Percentiles rank a stretch among this genome's conserved stretches.
These are phyloP conservation scores for Aspergillus flavus DNA, from an alignment of 2,329 filamentous ascomycete genomes.

Conservation along the genomic window DNA sequence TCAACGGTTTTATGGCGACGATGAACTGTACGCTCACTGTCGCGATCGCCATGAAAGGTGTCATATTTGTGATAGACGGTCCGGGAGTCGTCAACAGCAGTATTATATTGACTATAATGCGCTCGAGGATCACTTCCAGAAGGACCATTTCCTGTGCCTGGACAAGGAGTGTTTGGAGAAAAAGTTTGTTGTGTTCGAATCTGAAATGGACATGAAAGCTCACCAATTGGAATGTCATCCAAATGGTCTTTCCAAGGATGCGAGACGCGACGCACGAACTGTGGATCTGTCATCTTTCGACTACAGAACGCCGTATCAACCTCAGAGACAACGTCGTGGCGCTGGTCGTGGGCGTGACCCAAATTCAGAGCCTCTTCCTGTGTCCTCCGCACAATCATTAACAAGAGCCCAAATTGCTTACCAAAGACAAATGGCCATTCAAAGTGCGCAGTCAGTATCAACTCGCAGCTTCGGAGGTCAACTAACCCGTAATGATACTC, in stretches of 20 bases:
- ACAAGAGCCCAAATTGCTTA: constrained; percentile 87
- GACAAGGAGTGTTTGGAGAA: constrained; percentile 91
- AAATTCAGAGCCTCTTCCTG: constrained; percentile 77
- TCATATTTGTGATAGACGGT: constrained; percentile 82
- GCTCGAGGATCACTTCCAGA: constrained; percentile 82
- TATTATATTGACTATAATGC: constrained; percentile 90
- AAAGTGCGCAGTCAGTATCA: constrained; percentile 79
- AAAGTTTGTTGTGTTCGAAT: constrained; percentile 96
- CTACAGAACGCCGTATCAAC: constrained; percentile 70
- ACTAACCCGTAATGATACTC: constrained; percentile 61
- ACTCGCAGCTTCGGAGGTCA: constrained; percentile 83
- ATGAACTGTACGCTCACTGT: constrained; percentile 93
- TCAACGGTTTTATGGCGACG: constrained; percentile 90
- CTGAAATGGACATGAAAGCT: constrained; percentile 90
- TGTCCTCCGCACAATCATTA: constrained; percentile 76
- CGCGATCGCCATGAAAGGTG: constrained; percentile 92
- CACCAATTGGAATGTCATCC: constrained; percentile 87
- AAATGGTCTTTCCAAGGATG: constrained; percentile 77
- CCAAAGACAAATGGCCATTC: constrained; percentile 88
- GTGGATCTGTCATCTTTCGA: constrained; percentile 90
- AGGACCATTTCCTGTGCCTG: constrained; percentile 82
- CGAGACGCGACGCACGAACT: constrained; percentile 76
- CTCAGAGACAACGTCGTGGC: constrained; percentile 61
- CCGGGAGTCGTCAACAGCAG: constrained; percentile 69
- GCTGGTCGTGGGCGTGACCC: constrained; percentile 77